phyloP scores from a whole-genome alignment of 495 filamentous ascomycete genomes.

The Letharia lupina region DNA sequence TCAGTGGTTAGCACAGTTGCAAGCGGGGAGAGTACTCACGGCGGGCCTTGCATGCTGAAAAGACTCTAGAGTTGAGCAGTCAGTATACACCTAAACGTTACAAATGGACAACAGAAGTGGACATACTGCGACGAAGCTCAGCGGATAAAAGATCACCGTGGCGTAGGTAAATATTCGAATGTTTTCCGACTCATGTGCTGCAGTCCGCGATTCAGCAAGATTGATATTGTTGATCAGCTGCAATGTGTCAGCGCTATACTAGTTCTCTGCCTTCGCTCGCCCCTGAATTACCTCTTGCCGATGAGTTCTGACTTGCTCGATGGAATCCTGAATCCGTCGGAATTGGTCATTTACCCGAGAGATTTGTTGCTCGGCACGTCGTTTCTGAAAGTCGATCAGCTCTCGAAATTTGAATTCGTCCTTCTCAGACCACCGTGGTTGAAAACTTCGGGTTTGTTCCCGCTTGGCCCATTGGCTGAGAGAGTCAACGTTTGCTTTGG shows the following conservation, averaged over 20 bases:
- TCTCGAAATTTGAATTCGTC: neutral
- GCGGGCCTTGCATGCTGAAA: neutral
- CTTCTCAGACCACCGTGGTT: neutral
- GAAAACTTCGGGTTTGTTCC: neutral
- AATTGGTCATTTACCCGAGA: neutral
- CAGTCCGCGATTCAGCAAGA: neutral
- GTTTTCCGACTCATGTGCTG: neutral
- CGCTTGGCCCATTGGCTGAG: neutral
- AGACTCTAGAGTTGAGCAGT: neutral
- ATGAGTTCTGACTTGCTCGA: neutral
- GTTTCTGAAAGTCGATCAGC: neutral
- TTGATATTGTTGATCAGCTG: neutral
- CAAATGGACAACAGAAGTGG: no score
- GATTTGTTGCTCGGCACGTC: neutral
- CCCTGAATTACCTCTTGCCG: neutral
- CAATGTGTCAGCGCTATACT: no score
- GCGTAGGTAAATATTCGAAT: neutral
- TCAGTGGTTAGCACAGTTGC: neutral
- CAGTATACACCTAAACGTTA: neutral
- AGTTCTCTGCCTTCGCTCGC: neutral
- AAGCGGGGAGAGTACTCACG: neutral
- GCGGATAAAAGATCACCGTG: neutral
- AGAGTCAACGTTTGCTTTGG: neutral
- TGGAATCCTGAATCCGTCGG: neutral
- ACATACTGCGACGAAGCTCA: neutral